phyloP scores from a whole-genome alignment of 2,329 filamentous ascomycete species.

The Aspergillus cejpii region DNA sequence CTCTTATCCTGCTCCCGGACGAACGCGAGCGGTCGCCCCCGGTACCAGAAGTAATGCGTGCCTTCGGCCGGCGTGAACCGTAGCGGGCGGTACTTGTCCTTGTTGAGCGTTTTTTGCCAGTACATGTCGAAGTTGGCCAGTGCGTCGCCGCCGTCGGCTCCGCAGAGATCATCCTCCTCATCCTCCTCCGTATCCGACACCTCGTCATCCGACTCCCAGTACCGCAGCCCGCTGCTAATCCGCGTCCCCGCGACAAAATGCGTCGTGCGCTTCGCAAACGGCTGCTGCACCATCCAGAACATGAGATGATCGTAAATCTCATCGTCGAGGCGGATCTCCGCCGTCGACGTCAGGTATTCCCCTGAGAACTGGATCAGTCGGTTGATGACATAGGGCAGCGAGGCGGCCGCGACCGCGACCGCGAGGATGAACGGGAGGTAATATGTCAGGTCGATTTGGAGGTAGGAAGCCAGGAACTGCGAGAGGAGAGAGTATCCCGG shows the following conservation, averaged over 20 bases:
- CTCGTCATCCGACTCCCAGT: constrained; percentile 25
- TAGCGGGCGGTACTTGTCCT: constrained; percentile 32
- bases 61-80: constrained; percentile 62
- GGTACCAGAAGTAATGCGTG: constrained; percentile 63
- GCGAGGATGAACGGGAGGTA: constrained; percentile 56
- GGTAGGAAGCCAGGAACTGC: constrained; percentile 48
- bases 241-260: constrained; percentile 61
- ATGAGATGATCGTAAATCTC: constrained; percentile 68
- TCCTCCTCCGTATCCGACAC: constrained; percentile 20
- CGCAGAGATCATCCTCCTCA: constrained; percentile 21
- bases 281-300: constrained; percentile 60
- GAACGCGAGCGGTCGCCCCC: constrained; percentile 46
- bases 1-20: constrained; percentile 26
- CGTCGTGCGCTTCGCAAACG: constrained; percentile 54
- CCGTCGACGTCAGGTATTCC: constrained; percentile 56
- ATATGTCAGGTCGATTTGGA: constrained; percentile 56
- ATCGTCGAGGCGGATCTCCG: constrained; percentile 61
- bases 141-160: constrained; percentile 27
- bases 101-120: constrained; percentile 36
- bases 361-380: constrained; percentile 47
- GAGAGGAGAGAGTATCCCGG: constrained; percentile 59
- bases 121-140: constrained; percentile 40
- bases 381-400: constrained; percentile 48
- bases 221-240: constrained; percentile 38
- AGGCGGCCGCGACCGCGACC: constrained; percentile 45